These are phyloP conservation scores for Ciborinia camelliae DNA, from an alignment of 2,329 filamentous ascomycete genomes.

Conservation along the genomic window DNA sequence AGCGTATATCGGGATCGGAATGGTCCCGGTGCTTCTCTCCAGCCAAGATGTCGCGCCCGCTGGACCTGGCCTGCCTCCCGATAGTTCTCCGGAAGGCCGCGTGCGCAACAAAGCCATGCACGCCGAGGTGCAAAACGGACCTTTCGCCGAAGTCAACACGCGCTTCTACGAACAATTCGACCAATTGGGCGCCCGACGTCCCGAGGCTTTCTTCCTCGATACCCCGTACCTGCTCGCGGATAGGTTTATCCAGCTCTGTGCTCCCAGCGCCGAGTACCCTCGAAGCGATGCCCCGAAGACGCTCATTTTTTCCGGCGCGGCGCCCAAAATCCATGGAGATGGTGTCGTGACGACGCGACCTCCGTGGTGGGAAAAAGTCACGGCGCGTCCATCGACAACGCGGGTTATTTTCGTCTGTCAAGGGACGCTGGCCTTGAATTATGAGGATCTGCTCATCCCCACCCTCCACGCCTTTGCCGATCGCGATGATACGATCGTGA, in stretches of 20 bases:
- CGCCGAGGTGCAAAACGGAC: constrained; percentile 15
- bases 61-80: constrained; percentile 40
- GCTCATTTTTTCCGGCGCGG: not conserved
- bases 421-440: constrained; percentile 36
- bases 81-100: constrained; percentile 39
- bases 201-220: constrained; percentile 28
- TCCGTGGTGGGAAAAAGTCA: constrained; percentile 46
- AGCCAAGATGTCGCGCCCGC: constrained; percentile 43
- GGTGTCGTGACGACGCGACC: constrained; percentile 31
- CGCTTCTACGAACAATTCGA: constrained; percentile 20
- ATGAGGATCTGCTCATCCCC: constrained; percentile 38
- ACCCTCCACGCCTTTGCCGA: constrained; percentile 38
- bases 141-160: not conserved
- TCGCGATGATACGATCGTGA: constrained; percentile 35
- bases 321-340: not conserved
- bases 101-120: constrained; percentile 37
- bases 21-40: constrained; percentile 37
- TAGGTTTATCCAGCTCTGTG: constrained; percentile 1
- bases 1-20: constrained; percentile 42
- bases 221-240: constrained; percentile 12
- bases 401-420: constrained; percentile 39
- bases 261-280: not conserved
- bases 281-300: not conserved
- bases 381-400: constrained; percentile 39
- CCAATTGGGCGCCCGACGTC: constrained; percentile 31